Evolutionary conservation across 2,329 filamentous ascomycete species (phyloP), one percentile per base, ranked within the genome.

Genomic region (Leptosphaerulina australis): DNA sequence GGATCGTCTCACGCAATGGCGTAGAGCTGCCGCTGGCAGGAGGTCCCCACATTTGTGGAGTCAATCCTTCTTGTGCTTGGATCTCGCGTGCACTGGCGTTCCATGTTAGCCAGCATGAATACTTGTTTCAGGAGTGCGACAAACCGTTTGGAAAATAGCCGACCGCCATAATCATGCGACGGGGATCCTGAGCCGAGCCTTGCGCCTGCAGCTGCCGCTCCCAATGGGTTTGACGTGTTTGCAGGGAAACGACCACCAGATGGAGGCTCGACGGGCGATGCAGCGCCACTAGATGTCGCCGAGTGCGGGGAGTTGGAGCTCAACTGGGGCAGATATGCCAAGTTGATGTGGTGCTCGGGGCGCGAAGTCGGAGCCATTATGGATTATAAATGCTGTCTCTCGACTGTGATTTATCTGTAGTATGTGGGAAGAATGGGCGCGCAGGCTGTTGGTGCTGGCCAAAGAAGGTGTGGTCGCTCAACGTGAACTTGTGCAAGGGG

Each of bases 1-100:
- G 92, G 55, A 99, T 97, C 60, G 93, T 97, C 78, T 97, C 94
- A 68, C 94, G 90, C 41, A 99, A 83, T 62, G 94, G 94, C 31
- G 93, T 97, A 15, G 93, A 97, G 74, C 96, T 93, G 59, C 93
- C 94, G 72, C 93, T 97, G 47, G 93, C 96, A 38, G 94, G 93
- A 60, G 94, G 93, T 9, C 94, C 91, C 94, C 94, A 97, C 43
- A 87, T 75, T 73, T 83, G 81, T 68, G 81, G 87, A 70, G 79
- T 78, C 39, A 96, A 81, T 41, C 92, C 92, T 82, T 97, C 93
- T 77, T 97, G 92, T 45, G 92, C 92, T 78, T 97, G 93, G 56
- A 97, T 97, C 75, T 99, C 94, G 73, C 94, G 85, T 60, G 94
- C 92, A 70, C 93, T 96, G 66, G 55, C 39, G 52, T 59, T 49